phyloP scores from a whole-genome alignment of 106 monocot species.

The Dioscorea dumetorum region DNA sequence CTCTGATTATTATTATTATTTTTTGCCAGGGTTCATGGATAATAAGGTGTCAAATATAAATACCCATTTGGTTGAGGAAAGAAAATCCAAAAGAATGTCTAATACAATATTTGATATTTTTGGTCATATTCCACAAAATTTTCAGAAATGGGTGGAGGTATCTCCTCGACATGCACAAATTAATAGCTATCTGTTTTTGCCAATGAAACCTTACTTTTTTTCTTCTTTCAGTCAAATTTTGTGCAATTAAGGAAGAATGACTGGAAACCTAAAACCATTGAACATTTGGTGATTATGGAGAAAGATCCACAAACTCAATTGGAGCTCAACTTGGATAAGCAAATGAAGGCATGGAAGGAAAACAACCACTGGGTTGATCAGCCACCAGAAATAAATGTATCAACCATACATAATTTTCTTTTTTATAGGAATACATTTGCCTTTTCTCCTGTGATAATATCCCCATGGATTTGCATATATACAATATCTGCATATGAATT shows the following conservation, averaged over 20 bases:
- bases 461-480: too few relatives aligned
- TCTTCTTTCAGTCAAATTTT: conserved; percentile 30
- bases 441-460: neutral
- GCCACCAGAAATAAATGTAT: conserved; percentile 72
- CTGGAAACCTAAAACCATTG: neutral
- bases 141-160: conserved; percentile 67
- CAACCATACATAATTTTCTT: neutral
- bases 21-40: too few relatives aligned
- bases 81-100: conserved; percentile 1
- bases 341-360: conserved; percentile 70
- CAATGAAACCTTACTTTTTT: neutral
- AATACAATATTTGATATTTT: conserved; percentile 33
- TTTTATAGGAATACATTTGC: neutral
- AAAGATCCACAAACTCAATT: conserved; percentile 18
- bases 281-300: conserved; percentile 13
- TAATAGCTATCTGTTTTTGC: neutral
- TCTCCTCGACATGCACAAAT: conserved; percentile 3
- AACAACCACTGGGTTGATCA: conserved; percentile 68
- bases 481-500: neutral
- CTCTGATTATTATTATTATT: too few relatives aligned
- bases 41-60: too few relatives aligned
- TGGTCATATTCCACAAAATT: conserved; percentile 35
- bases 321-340: conserved; percentile 53
- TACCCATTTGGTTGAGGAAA: too few relatives aligned
- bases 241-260: conserved; percentile 29